Percentiles rank a stretch among this genome's conserved stretches.
phyloP scores from a whole-genome alignment of 2,329 filamentous ascomycete species.

The Phialophora chinensis region DNA sequence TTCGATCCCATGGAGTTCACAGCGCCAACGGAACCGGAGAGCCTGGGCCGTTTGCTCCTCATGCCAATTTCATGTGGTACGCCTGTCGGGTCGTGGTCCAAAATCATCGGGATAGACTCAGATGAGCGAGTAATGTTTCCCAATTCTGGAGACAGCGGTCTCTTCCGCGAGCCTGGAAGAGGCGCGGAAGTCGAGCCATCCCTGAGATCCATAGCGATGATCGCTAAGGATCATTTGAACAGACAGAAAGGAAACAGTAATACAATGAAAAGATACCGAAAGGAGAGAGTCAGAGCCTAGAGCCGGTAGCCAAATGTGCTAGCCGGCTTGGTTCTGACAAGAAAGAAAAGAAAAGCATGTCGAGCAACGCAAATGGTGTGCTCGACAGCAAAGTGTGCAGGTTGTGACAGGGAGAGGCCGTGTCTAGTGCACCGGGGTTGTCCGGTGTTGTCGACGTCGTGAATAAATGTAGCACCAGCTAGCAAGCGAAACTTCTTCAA shows the following conservation, averaged over 20 bases:
- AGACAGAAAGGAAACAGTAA: slow-evolving; percentile 24
- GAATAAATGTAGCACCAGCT: neutral
- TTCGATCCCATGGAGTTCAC: neutral
- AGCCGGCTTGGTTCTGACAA: slow-evolving; percentile 28
- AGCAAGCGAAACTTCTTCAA: neutral
- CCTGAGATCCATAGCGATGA: slow-evolving; percentile 18
- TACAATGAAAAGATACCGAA: slow-evolving; percentile 16
- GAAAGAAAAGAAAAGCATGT: slow-evolving; percentile 31
- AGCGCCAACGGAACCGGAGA: neutral
- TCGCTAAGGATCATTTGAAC: slow-evolving; percentile 20
- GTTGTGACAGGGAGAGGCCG: slow-evolving; percentile 6
- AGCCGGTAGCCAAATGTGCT: slow-evolving; percentile 30
- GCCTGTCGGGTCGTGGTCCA: neutral
- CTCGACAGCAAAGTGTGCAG: slow-evolving; percentile 12
- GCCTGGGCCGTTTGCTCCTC: slow-evolving; percentile 22
- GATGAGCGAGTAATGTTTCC: neutral
- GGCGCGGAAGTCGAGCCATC: neutral
- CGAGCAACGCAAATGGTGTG: slow-evolving; percentile 23
- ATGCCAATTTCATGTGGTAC: slow-evolving; percentile 1
- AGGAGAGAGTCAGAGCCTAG: slow-evolving; percentile 27
- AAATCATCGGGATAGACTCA: slow-evolving; percentile 7
- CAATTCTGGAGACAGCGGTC: slow-evolving; percentile 20
- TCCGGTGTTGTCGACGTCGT: neutral
- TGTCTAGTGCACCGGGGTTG: neutral
- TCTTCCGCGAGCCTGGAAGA: slow-evolving; percentile 19